Evolutionary conservation across 305 asterid species (phyloP), one percentile per base, ranked within the genome.

Genomic region (Fraxinus floribunda): DNA sequence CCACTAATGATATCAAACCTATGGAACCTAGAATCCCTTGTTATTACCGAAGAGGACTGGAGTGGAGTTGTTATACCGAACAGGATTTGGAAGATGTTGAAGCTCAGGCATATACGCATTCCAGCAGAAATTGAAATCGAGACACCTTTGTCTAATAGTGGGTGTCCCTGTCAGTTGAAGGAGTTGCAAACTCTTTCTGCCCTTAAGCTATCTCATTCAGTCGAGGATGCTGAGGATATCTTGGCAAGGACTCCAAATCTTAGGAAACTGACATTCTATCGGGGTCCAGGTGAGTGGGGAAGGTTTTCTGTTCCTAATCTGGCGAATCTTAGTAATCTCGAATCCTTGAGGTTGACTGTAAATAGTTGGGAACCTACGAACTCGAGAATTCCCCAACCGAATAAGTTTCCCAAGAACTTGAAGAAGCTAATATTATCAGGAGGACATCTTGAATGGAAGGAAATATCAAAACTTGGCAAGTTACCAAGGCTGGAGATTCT

Each of bases 401-500:
- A 81, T 57, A 44, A 5, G 0, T 83, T 78, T 3, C 79, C 76
- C 2, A 24, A 39, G 46, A 60, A 73, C 35, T 80, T 78, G 46
- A 83, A 68, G 66, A 82, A 78, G 64, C 29, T 77, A 46, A 70
- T 38, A 4, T 35, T 73, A 39, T 62, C 34, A 10, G 52, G 44
- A 57, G 62, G 82, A 49, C 73, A 22, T 7, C 34, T 72, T 30
- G 29, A 75, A 60, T 78, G 83, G 85, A 62, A 83, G 60, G 68
- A 83, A 20, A 44, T 75, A 7, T 29, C 62, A 24, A 35, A 7
- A 38, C 81, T 68, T 49, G 79, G 64, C 18, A 16, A 13, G 38
- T 64, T 78, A 72, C 85, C 75, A 20, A 83, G 55, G 4, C 68
- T 78, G n/a, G 76, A 83, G 79, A 82, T 83, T 39, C 85, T 78